Percentiles rank a stretch among this genome's conserved stretches.
Evolutionary conservation across 805 yeast species (phyloP).

Genomic region (Metschnikowia noctiluminum): DNA sequence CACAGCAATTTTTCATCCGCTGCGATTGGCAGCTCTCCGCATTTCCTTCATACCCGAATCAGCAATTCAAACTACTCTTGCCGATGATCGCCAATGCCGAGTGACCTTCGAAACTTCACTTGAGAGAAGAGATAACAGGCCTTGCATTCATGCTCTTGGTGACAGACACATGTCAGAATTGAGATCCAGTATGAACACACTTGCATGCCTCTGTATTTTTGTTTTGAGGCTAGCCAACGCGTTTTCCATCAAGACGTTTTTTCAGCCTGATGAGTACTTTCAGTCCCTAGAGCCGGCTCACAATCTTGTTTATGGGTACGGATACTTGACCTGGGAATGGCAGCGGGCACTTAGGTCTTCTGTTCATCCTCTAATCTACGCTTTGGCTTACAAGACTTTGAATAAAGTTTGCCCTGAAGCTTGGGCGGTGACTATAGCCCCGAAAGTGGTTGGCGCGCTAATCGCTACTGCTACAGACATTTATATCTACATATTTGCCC

Average conservation of each 20-base stretch:
- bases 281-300: slow-evolving; percentile 95
- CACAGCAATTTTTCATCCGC: neutral
- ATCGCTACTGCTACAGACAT: slow-evolving; percentile 73
- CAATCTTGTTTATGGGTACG: slow-evolving; percentile 66
- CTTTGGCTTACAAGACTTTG: slow-evolving; percentile 36
- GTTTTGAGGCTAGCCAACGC: slow-evolving; percentile 60
- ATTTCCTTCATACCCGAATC: neutral
- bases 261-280: slow-evolving; percentile 96
- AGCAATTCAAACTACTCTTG: neutral
- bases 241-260: slow-evolving; percentile 63
- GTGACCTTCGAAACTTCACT: neutral
- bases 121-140: neutral
- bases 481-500: slow-evolving; percentile 48
- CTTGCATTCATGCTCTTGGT: neutral
- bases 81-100: neutral
- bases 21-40: neutral
- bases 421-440: slow-evolving; percentile 45
- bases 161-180: neutral
- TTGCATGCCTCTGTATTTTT: neutral
- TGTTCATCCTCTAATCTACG: slow-evolving; percentile 73
- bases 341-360: slow-evolving; percentile 66
- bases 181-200: neutral
- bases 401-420: slow-evolving; percentile 18
- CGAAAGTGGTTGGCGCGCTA: slow-evolving; percentile 67
- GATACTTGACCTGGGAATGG: slow-evolving; percentile 97